Evolutionary conservation across 2,329 filamentous ascomycete species (phyloP), one percentile per base, ranked within the genome.

Genomic region (Rosellinia necatrix): DNA sequence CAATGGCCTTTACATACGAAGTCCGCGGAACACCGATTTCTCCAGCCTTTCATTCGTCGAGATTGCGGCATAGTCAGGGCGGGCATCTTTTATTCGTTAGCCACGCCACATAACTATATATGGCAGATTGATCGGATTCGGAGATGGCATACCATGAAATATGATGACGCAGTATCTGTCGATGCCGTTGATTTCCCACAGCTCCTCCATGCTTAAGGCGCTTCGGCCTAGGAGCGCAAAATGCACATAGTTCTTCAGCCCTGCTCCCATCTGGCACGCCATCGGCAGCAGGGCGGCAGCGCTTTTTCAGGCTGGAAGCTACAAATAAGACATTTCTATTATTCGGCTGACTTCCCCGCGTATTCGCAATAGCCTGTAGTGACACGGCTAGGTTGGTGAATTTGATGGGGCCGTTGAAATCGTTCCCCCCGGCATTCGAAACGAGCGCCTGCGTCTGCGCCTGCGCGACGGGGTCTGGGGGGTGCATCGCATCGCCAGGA

Each of bases 301-400:
- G 68, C 90, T 94, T 70, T n/a, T 83, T 83, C 47, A 96, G 74
- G 58, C 81, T 92, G 0, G 90, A 87, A 3, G 89, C 86, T 4
- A 87, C 88, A 69, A 96, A 96, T 3, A 97, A 72, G 13, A 96
- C 81, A 66, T 92, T 92, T 47, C 82, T 82, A 67, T 89, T 90
- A 32, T 74, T 69, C 27, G 69, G 60, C 49, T 75, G 75, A 44
- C 73, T 72, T 4, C 86, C 86, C 22, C 76, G 75, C 0, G 83
- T 85, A 17, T 72, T 76, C 6, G 77, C 70, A 38, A 88, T 83
- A 10, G 76, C 79, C 37, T 86, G 82, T 35, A 96, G 75, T 3
- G 87, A 85, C 15, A 72, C 67, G 0, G 82, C 83, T 37, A 97
- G 80, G 9, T 82, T 72, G 64, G 81, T 82, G 68, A 91, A 92